Conservation (phyloP, 139 green algal species). For the Micractinium sp. region DNA sequence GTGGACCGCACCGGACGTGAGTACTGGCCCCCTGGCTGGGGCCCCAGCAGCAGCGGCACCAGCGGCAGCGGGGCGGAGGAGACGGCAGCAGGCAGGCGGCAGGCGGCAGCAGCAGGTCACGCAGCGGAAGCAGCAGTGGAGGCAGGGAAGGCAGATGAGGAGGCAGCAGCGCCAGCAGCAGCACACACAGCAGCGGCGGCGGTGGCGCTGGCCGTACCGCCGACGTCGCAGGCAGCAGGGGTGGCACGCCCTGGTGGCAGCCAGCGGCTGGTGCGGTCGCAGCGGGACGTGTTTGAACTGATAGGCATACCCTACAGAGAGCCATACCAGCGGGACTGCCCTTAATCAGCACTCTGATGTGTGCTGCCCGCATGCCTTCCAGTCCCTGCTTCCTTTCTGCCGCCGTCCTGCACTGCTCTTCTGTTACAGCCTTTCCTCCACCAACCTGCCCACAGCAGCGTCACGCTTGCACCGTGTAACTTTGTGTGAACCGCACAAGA, state of each 20-base stretch:
- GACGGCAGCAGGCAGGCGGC: too few species aligned
- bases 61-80: too few species aligned
- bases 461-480: too few species aligned
- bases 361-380: too few species aligned
- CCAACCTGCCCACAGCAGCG: too few species aligned
- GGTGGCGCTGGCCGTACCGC: not conserved
- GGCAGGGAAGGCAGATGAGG: not conserved
- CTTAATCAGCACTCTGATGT: not conserved
- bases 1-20: constrained; percentile 1
- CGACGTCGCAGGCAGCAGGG: not conserved
- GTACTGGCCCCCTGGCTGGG: constrained; percentile 56
- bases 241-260: not conserved
- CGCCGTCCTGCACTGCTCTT: too few species aligned
- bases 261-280: constrained; percentile 10
- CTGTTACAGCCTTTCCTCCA: too few species aligned
- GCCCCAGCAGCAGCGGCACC: not conserved
- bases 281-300: constrained; percentile 60
- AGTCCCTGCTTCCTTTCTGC: too few species aligned
- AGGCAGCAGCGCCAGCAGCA: not conserved
- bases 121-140: not conserved
- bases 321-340: constrained; percentile 48
- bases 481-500: too few species aligned
- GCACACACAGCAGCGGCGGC: not conserved
- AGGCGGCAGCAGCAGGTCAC: not conserved
- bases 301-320: constrained; percentile 44